Conservation (phyloP, 2,329 filamentous ascomycete genomes). For the Graphium sp. region DNA sequence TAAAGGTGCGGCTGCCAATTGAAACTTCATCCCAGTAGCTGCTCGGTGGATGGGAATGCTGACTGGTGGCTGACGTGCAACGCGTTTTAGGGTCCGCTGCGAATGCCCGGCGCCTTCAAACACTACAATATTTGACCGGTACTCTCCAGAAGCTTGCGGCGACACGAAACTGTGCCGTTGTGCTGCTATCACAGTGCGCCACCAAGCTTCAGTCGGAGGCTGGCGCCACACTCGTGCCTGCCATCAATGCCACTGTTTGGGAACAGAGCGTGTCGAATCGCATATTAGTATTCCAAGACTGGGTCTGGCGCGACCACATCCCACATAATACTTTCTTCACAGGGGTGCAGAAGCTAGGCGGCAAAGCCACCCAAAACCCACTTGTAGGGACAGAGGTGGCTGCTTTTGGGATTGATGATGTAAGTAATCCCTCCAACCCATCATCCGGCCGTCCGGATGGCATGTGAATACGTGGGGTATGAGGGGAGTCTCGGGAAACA, state of each 20-base stretch:
- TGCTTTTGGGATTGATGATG: slow-evolving; percentile 30
- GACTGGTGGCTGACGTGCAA: too few relatives aligned
- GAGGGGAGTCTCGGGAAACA: too few relatives aligned
- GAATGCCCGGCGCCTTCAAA: slow-evolving; percentile 27
- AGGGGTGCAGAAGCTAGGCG: slow-evolving; percentile 48
- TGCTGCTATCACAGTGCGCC: slow-evolving; percentile 64
- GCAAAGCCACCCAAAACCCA: slow-evolving; percentile 22
- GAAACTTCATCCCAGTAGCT: too few relatives aligned
- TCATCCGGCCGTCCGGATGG: too few relatives aligned
- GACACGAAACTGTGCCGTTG: slow-evolving; percentile 52
- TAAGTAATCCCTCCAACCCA: slow-evolving; percentile 12
- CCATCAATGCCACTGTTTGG: slow-evolving; percentile 64
- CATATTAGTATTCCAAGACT: slow-evolving; percentile 67
- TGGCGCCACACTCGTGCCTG: slow-evolving; percentile 54
- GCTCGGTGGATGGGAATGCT: too few relatives aligned
- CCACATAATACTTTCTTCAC: slow-evolving; percentile 37
- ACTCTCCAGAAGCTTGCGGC: slow-evolving; percentile 62
- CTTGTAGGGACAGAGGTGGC: slow-evolving; percentile 25
- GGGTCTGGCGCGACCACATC: slow-evolving; percentile 31
- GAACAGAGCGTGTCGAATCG: slow-evolving; percentile 60
- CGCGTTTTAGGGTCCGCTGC: slow-evolving; percentile 16
- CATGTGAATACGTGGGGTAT: too few relatives aligned
- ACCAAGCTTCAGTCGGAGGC: slow-evolving; percentile 58
- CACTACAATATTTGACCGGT: slow-evolving; percentile 46
- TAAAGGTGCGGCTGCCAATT: too few relatives aligned